Evolutionary conservation across 2,329 filamentous ascomycete genomes (phyloP).

Genomic region (Graphiopsis chlorocephala): DNA sequence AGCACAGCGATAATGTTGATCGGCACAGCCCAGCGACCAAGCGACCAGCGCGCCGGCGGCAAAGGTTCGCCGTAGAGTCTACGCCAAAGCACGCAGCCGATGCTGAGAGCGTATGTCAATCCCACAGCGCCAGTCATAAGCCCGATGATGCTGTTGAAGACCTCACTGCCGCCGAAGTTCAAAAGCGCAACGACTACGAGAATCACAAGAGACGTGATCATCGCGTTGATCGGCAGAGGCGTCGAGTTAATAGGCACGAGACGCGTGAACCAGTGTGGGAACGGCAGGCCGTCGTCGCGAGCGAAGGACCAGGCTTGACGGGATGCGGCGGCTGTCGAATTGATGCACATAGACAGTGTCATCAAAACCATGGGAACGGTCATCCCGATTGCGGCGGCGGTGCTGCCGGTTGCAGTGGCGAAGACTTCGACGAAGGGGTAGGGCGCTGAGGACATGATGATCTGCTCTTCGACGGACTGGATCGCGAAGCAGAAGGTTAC

Average conservation of each 20-base stretch:
- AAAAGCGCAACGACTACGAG: constrained; percentile 30
- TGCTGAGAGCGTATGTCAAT: constrained; percentile 31
- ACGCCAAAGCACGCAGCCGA: constrained; percentile 27
- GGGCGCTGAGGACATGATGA: constrained; percentile 25
- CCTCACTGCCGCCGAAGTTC: constrained; percentile 39
- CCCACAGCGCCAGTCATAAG: constrained; percentile 38
- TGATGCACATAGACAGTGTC: constrained; percentile 40
- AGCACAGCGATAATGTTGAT: constrained; percentile 26
- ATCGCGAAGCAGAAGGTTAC: constrained; percentile 34
- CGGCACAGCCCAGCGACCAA: constrained; percentile 22
- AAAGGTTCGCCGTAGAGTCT: constrained; percentile 27
- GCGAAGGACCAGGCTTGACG: constrained; percentile 45
- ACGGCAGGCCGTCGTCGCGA: constrained; percentile 43
- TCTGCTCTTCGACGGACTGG: constrained; percentile 15
- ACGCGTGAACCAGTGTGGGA: constrained; percentile 28
- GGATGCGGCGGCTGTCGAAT: constrained; percentile 40
- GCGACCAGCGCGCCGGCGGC: constrained; percentile 24
- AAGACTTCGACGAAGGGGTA: constrained; percentile 39
- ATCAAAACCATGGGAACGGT: constrained; percentile 39
- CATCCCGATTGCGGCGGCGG: constrained; percentile 34
- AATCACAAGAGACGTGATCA: constrained; percentile 25
- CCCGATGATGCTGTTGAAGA: constrained; percentile 43
- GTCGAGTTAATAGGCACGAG: constrained; percentile 24
- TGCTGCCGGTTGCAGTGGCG: constrained; percentile 35
- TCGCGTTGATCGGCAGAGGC: constrained; percentile 30